These are phyloP conservation scores for Leucaena leucocephala DNA, from an alignment of 306 rosid genomes.

Conservation along the genomic window DNA sequence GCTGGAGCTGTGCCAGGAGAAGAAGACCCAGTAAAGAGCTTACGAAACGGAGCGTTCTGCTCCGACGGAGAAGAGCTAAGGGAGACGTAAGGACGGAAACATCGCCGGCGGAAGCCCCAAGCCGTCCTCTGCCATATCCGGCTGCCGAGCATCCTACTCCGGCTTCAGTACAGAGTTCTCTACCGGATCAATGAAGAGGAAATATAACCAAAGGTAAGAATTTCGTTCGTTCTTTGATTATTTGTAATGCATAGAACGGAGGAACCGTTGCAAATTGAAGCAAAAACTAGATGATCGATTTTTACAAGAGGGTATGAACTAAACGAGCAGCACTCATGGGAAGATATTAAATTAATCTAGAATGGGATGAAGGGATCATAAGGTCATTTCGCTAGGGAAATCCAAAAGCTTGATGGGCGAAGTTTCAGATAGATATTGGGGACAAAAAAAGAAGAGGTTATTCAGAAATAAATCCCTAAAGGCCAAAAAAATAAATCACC, in stretches of 20 bases:
- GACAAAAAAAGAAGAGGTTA: no score
- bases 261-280: neutral
- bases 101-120: conserved; percentile 1
- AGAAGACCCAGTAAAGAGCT: conserved; percentile 26
- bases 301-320: neutral
- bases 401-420: neutral
- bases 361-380: neutral
- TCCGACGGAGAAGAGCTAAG: neutral
- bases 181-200: neutral
- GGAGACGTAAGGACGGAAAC: neutral
- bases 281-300: neutral
- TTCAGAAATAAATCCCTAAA: no score
- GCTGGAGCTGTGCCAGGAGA: neutral
- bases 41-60: conserved; percentile 6
- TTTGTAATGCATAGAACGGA: neutral
- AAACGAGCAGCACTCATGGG: neutral
- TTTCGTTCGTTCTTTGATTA: neutral
- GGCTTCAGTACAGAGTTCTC: neutral
- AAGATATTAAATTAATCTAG: no score
- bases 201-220: neutral
- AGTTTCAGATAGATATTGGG: no score
- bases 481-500: no score
- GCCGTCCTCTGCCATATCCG: conserved; percentile 15
- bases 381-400: neutral
- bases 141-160: neutral